Evolutionary conservation across 2,329 filamentous ascomycete species (phyloP), one percentile per base, ranked within the genome.

Genomic region (Paradendryphiella salina): DNA sequence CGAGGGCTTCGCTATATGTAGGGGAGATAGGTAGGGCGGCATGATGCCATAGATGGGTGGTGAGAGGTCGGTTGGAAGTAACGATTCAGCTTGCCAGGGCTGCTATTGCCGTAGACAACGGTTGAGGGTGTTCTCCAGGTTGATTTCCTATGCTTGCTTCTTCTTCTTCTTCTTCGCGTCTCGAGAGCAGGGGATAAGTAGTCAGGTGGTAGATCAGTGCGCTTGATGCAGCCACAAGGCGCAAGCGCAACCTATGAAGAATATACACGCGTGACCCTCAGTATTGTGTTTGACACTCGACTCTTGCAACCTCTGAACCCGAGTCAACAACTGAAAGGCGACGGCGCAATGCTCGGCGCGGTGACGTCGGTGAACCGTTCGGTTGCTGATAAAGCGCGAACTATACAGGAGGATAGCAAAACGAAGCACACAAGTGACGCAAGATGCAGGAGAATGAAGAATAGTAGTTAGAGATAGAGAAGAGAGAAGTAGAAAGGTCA

Each of bases 1-100:
- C 15, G 74, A 62, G 10, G 75, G 73, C 42, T 71, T 51, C 49
- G 72, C 60, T 57, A 73, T 48, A 21, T 62, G 65, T 35, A 71
- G 56, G 11, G 62, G 65, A 2, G 69, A 59, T 33, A 67, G 56
- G 56, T 71, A 72, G 47, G 67, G 70, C 17, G 69, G 68, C 70
- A 73, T 73, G 56, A 50, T 67, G 59, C 62, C 58, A 64, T 66
- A 42, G 46, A 50, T 44, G 49, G 48, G 49, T 44, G 43, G 42
- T 59, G 23, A 47, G 53, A 50, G 50, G 56, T 48, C 23, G 45
- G 34, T 34, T 35, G 46, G 50, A 50, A 26, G 50, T 32, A 46
- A 29, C 34, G 38, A 37, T 7, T 38, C 20, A 42, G 33, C 11
- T 26, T 29, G 21, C 18, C 15, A 20, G 14, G 15, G 36, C 18